Conservation (phyloP, 306 rosid genomes). For the Fagus sylvatica region DNA sequence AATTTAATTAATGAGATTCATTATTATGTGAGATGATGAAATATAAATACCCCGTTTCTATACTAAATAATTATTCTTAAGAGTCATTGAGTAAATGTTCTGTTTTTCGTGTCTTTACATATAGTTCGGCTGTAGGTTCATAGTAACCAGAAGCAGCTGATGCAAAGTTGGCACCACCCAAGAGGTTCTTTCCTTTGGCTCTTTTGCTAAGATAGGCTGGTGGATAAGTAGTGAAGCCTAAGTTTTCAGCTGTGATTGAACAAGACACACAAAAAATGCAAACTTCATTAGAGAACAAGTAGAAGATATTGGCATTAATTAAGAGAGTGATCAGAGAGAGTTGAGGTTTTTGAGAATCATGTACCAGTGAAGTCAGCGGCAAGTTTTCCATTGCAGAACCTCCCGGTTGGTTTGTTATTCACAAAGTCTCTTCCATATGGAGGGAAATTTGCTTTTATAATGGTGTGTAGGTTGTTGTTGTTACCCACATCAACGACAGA, state of each 20-base stretch:
- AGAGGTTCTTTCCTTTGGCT: conserved; percentile 31
- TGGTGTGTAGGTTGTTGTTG: conserved; percentile 43
- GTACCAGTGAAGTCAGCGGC: conserved; percentile 60
- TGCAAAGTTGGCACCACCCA: conserved; percentile 59
- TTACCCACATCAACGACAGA: conserved; percentile 71
- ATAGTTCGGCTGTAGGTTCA: conserved; percentile 49
- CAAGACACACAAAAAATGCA: background rate
- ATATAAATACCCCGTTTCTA: no score
- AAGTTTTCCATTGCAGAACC: conserved; percentile 77
- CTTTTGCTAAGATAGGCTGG: conserved; percentile 34
- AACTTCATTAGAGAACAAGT: background rate
- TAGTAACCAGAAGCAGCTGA: conserved; percentile 68
- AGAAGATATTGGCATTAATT: background rate
- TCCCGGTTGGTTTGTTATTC: conserved; percentile 52
- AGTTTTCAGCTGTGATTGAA: conserved; percentile 33
- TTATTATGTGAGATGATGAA: no score
- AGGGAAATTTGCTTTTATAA: conserved; percentile 55
- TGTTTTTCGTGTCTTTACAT: conserved; percentile 33
- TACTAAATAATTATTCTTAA: no score
- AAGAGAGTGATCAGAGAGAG: background rate
- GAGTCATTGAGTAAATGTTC: no score
- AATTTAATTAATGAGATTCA: no score
- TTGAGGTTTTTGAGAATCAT: background rate
- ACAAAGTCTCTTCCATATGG: conserved; percentile 78
- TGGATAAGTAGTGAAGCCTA: conserved; percentile 44